Evolutionary conservation across 2,329 filamentous ascomycete genomes (phyloP).

Genomic region (Orbilia ellipsospora): DNA sequence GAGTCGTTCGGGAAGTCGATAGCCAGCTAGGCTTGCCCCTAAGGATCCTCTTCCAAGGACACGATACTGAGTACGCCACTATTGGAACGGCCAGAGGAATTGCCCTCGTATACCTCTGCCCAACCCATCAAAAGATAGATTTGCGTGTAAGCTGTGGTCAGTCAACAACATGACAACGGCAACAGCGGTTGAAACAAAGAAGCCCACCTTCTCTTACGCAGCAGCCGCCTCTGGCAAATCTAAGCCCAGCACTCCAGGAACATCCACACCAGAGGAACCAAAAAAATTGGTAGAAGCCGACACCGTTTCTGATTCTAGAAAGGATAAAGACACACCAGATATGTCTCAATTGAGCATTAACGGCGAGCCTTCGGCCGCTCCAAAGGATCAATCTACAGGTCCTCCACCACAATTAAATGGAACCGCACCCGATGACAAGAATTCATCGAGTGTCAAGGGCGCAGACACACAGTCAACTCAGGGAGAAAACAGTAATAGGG

Average conservation of each 20-base stretch:
- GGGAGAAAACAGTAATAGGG: conserved; percentile 37
- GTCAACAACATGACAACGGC: conserved; percentile 56
- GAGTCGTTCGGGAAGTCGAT: conserved; percentile 28
- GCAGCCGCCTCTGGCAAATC: conserved; percentile 59
- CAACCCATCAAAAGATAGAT: conserved; percentile 41
- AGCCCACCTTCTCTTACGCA: conserved; percentile 59
- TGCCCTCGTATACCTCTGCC: conserved; percentile 51
- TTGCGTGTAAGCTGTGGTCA: conserved; percentile 44
- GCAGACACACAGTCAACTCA: conserved; percentile 37
- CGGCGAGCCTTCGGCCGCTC: conserved; percentile 25
- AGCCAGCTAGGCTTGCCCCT: conserved; percentile 44
- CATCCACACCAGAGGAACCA: conserved; percentile 41
- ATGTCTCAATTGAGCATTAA: conserved; percentile 45
- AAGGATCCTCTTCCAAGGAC: conserved; percentile 43
- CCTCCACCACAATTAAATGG: conserved; percentile 32
- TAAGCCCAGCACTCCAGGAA: conserved; percentile 34
- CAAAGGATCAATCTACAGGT: conserved; percentile 29
- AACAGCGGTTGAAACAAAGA: conserved; percentile 56
- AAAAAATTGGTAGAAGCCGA: conserved; percentile 55
- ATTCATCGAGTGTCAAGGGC: conserved; percentile 29
- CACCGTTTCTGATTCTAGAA: conserved; percentile 62
- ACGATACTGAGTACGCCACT: conserved; percentile 53
- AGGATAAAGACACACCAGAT: conserved; percentile 61
- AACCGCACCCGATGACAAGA: conserved; percentile 30
- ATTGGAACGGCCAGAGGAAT: conserved; percentile 52